A percentile compares a stretch with the other conserved stretches of the same genome.
These are phyloP conservation scores for Boletus reticulatus DNA, from an alignment of 768 basidiomycete species.

Conservation along the genomic window DNA sequence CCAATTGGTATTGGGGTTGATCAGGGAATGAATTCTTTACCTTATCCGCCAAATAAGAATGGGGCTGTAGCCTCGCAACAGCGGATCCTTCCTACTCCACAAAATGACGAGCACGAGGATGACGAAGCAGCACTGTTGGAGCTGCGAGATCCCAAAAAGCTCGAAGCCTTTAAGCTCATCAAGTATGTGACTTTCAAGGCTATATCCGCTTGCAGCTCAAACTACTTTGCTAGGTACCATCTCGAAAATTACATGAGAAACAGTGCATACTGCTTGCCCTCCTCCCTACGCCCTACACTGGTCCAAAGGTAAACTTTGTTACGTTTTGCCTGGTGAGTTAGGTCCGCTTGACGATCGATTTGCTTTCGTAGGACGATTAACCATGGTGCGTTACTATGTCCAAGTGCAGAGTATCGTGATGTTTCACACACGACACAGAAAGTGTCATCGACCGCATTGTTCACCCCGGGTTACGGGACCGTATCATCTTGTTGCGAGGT, in stretches of 20 bases:
- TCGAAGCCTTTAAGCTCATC: slow-evolving; percentile 81
- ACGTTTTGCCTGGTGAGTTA: background rate
- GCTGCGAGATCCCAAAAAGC: slow-evolving; percentile 59
- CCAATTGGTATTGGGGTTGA: slow-evolving; percentile 60
- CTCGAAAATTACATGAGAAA: slow-evolving; percentile 88
- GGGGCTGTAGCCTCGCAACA: slow-evolving; percentile 21
- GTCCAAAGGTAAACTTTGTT: slow-evolving; percentile 63
- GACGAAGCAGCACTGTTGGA: slow-evolving; percentile 43
- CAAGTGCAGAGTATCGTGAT: background rate
- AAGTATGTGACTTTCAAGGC: slow-evolving; percentile 43
- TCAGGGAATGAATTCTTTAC: slow-evolving; percentile 46
- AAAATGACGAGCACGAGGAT: slow-evolving; percentile 48
- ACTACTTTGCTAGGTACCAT: slow-evolving; percentile 61
- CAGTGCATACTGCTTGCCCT: slow-evolving; percentile 82
- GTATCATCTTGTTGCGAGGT: slow-evolving; percentile 89
- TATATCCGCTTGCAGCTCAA: background rate
- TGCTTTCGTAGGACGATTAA: slow-evolving; percentile 61
- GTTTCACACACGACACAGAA: slow-evolving; percentile 45
- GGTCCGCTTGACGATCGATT: slow-evolving; percentile 1
- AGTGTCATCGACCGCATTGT: slow-evolving; percentile 88
- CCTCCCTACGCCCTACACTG: slow-evolving; percentile 83
- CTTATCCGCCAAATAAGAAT: slow-evolving; percentile 42
- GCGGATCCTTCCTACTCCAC: slow-evolving; percentile 23
- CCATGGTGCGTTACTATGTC: slow-evolving; percentile 56
- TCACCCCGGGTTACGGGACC: slow-evolving; percentile 86